phyloP scores from a whole-genome alignment of 805 yeast species.

The Suhomyces prunicola region DNA sequence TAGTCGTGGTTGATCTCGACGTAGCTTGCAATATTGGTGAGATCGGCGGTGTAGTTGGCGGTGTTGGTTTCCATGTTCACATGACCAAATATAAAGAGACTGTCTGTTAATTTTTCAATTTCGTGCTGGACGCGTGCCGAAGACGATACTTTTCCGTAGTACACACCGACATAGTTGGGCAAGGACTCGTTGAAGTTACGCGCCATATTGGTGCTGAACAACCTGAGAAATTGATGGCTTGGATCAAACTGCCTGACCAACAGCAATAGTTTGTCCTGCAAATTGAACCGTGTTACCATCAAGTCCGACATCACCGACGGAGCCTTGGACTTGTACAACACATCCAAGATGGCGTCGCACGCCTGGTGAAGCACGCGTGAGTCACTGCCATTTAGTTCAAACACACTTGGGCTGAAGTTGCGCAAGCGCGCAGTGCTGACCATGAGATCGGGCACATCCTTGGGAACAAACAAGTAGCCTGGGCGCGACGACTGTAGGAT shows the following conservation, averaged over 20 bases:
- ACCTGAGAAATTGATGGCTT: slow-evolving; percentile 27
- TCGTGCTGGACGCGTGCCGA: slow-evolving; percentile 14
- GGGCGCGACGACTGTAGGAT: slow-evolving; percentile 65
- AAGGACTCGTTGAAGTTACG: slow-evolving; percentile 75
- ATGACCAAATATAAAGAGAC: slow-evolving; percentile 69
- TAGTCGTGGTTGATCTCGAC: slow-evolving; percentile 43
- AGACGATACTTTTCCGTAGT: slow-evolving; percentile 56
- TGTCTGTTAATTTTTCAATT: slow-evolving; percentile 53
- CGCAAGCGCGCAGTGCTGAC: slow-evolving; percentile 22
- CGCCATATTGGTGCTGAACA: slow-evolving; percentile 62
- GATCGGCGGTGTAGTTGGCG: slow-evolving; percentile 21
- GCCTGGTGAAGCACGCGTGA: slow-evolving; percentile 15
- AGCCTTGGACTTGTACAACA: slow-evolving; percentile 47
- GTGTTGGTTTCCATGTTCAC: slow-evolving; percentile 36
- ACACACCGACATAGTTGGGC: slow-evolving; percentile 65
- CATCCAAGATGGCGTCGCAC: slow-evolving; percentile 40
- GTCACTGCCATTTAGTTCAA: neutral
- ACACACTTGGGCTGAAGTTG: neutral
- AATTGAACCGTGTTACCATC: slow-evolving; percentile 59
- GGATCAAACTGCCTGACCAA: slow-evolving; percentile 40
- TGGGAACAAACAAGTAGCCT: slow-evolving; percentile 77
- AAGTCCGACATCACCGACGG: slow-evolving; percentile 75
- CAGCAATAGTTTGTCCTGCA: slow-evolving; percentile 41
- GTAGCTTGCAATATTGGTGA: slow-evolving; percentile 20
- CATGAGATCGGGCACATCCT: slow-evolving; percentile 53